phyloP scores from a whole-genome alignment of 2,329 filamentous ascomycete genomes.

The Elsinoe batatas region DNA sequence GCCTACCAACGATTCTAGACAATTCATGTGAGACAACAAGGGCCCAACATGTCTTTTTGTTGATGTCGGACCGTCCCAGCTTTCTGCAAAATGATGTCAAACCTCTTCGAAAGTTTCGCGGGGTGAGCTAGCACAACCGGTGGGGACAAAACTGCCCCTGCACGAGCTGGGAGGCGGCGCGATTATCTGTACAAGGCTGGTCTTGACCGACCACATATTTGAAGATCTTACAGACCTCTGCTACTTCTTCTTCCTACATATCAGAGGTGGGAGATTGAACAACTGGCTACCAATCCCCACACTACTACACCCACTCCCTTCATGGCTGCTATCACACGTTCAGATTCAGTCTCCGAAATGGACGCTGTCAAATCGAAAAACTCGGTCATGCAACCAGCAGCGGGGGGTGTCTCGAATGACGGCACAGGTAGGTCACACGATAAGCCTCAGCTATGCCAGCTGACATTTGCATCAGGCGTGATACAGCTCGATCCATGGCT shows the following conservation, averaged over 20 bases:
- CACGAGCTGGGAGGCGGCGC: background rate
- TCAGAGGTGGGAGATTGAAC: background rate
- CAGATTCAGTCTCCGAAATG: slow-evolving; percentile 20
- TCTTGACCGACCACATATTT: background rate
- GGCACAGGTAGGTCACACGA: slow-evolving; percentile 52
- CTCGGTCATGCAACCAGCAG: slow-evolving; percentile 37
- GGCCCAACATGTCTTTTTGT: background rate
- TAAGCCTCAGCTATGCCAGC: slow-evolving; percentile 17
- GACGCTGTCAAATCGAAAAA: slow-evolving; percentile 37
- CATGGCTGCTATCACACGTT: slow-evolving; percentile 21
- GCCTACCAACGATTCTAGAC: background rate
- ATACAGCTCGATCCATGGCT: slow-evolving; percentile 83
- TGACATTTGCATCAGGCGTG: slow-evolving; percentile 52
- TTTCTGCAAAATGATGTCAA: slow-evolving; percentile 3
- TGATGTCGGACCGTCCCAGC: slow-evolving; percentile 2
- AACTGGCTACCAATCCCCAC: background rate
- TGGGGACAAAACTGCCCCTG: background rate
- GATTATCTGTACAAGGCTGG: background rate
- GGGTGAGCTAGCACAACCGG: background rate
- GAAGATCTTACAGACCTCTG: too few species aligned
- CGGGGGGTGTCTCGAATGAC: slow-evolving; percentile 51
- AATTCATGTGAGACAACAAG: background rate
- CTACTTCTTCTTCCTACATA: background rate
- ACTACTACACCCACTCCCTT: slow-evolving; percentile 10
- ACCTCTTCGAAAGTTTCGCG: background rate